Evolutionary conservation across 225 moss, liverwort and hornwort genomes (phyloP), one percentile per base, ranked within the genome.

Genomic region (Sphagnum contortum): DNA sequence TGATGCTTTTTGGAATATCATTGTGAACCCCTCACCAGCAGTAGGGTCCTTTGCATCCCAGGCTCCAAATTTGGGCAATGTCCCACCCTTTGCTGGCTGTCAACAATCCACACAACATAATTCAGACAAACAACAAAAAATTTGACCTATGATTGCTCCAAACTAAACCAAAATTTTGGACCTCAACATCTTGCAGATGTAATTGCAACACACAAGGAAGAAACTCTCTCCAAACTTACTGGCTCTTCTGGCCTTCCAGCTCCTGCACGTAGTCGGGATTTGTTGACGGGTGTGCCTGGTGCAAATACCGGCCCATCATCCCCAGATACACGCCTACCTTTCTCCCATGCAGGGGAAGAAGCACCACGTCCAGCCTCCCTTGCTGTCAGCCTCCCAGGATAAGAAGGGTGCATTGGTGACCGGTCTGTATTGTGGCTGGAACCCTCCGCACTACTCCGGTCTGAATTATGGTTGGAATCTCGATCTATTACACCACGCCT

Each of bases 1-100:
- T 67, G 84, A 81, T 47, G 78, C 73, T 65, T 81, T 81, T 66
- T 84, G 77, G 59, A 84, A 84, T 12, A 84, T 84, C 84, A 81
- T 84, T 6, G 84, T 84, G 71, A 81, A 84, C 64, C 84, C 84
- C 64, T 84, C 84, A 66, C 80, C 84, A 13, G 84, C 72, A 49
- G 75, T 84, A 13, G 84, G 84, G 55, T 84, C 84, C 73, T 81
- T 84, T 48, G 73, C 84, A 75, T 84, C 80, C 84, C 84, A 84
- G 50, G 75, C 84, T 73, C 84, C 84, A 45, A 84, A 84, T 66
- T 81, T 84, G 44, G 84, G 84, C 64, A 84, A 76, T 10, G 84
- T 80, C 66, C 84, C 84, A 69, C 80, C 84, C 73, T 81, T 84
- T 6, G 84, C 75, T 69, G 80, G 53, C 84, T 84, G 78, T 55